phyloP scores from a whole-genome alignment of 805 yeast genomes.

The Spathaspora hagerdaliae region DNA sequence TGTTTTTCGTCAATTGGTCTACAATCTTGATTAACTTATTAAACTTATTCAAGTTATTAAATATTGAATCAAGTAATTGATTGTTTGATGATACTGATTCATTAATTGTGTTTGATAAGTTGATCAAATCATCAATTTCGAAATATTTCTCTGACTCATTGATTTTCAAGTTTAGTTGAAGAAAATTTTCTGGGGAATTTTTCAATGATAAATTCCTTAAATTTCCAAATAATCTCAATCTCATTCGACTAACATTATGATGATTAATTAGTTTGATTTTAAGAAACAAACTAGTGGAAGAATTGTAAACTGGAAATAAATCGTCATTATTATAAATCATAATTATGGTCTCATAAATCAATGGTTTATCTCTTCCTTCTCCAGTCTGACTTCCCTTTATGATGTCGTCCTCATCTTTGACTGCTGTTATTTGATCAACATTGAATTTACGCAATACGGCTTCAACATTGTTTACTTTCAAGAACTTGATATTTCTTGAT shows the following conservation, averaged over 20 bases:
- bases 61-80: slow-evolving; percentile 20
- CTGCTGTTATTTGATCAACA: slow-evolving; percentile 5
- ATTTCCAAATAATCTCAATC: slow-evolving; percentile 22
- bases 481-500: slow-evolving; percentile 33
- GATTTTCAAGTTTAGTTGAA: slow-evolving; percentile 17
- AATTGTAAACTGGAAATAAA: slow-evolving; percentile 29
- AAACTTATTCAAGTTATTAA: slow-evolving; percentile 27
- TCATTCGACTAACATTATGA: slow-evolving; percentile 19
- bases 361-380: slow-evolving; percentile 5
- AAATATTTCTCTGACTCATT: slow-evolving; percentile 19
- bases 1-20: slow-evolving; percentile 26
- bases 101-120: slow-evolving; percentile 13
- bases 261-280: slow-evolving; percentile 21
- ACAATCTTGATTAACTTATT: slow-evolving; percentile 29
- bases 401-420: background rate
- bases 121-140: slow-evolving; percentile 25
- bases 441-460: slow-evolving; percentile 15
- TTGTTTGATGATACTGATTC: slow-evolving; percentile 8
- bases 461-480: slow-evolving; percentile 18
- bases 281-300: slow-evolving; percentile 30
- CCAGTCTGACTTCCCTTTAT: background rate
- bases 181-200: slow-evolving; percentile 14
- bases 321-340: slow-evolving; percentile 21
- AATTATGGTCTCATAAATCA: slow-evolving; percentile 20
- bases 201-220: slow-evolving; percentile 21